Conservation (phyloP, 2,329 filamentous ascomycete genomes). For the Pestalotiopsis sp. region DNA sequence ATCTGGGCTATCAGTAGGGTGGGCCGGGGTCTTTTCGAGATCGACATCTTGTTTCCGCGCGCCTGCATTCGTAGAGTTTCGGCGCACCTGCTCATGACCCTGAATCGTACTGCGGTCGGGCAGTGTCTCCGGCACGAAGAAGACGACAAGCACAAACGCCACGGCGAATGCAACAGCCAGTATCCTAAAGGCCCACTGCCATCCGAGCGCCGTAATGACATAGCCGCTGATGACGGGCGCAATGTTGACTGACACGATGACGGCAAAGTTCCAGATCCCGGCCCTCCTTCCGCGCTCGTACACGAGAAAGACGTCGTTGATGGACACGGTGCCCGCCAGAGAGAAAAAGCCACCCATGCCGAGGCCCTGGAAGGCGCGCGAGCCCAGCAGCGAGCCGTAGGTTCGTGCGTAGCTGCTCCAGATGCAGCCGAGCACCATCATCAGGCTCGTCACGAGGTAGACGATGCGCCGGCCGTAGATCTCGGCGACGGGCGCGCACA, state of each 20-base stretch:
- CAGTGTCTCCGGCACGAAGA: neutral
- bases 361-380: slow-evolving; percentile 14
- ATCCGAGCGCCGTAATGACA: slow-evolving; percentile 5
- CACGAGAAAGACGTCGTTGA: slow-evolving; percentile 14
- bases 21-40: neutral
- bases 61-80: neutral
- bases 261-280: slow-evolving; percentile 8
- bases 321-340: slow-evolving; percentile 17
- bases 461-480: slow-evolving; percentile 1
- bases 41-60: neutral
- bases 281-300: slow-evolving; percentile 1
- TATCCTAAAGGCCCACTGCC: slow-evolving; percentile 16
- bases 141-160: neutral
- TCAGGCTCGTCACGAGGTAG: neutral
- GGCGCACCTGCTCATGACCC: neutral
- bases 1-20: neutral
- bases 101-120: neutral
- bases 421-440: neutral
- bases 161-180: slow-evolving; percentile 13
- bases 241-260: slow-evolving; percentile 5
- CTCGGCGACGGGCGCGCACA: slow-evolving; percentile 1
- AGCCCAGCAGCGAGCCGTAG: neutral
- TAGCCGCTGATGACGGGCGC: slow-evolving; percentile 4
- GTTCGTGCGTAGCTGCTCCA: neutral
- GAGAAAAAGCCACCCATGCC: slow-evolving; percentile 18